phyloP scores from a whole-genome alignment of 352 stramenopile species.

The Labyrinthula sp. region DNA sequence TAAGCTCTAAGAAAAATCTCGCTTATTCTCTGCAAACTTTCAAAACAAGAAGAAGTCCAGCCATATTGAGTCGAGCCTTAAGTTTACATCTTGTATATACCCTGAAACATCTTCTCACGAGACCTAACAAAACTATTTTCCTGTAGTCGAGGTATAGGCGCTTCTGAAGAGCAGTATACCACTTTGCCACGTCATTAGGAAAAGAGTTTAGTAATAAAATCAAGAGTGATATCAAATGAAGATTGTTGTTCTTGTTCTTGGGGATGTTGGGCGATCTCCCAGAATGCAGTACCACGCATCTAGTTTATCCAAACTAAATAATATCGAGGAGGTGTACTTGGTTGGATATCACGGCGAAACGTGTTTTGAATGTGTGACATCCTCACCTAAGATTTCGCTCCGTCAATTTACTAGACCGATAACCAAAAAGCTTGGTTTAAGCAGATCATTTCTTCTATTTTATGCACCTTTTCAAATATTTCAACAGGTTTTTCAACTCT shows the following conservation, averaged over 20 bases:
- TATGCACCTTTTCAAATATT: constrained; percentile 55
- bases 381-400: constrained; percentile 31
- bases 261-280: constrained; percentile 80
- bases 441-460: constrained; percentile 45
- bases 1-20: too few relatives aligned
- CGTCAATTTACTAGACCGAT: constrained; percentile 31
- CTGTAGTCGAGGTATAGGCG: too few relatives aligned
- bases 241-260: constrained; percentile 64
- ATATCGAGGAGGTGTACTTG: constrained; percentile 46
- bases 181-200: too few relatives aligned
- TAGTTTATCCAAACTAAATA: constrained; percentile 56
- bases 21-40: too few relatives aligned
- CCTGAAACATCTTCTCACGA: too few relatives aligned
- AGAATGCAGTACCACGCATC: constrained; percentile 97
- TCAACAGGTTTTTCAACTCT: constrained; percentile 47
- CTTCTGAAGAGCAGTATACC: too few relatives aligned
- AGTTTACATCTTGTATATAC: too few relatives aligned
- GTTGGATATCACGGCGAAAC: constrained; percentile 72
- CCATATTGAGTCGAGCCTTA: too few relatives aligned
- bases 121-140: too few relatives aligned
- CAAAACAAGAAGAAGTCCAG: too few relatives aligned
- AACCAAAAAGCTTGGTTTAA: constrained; percentile 4
- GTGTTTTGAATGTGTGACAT: constrained; percentile 44
- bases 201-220: not conserved
- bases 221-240: constrained; percentile 1